Percentiles rank a stretch among this genome's conserved stretches.
Conservation (phyloP, 1,284 basidiomycete genomes). For the Volvariella volvacea region DNA sequence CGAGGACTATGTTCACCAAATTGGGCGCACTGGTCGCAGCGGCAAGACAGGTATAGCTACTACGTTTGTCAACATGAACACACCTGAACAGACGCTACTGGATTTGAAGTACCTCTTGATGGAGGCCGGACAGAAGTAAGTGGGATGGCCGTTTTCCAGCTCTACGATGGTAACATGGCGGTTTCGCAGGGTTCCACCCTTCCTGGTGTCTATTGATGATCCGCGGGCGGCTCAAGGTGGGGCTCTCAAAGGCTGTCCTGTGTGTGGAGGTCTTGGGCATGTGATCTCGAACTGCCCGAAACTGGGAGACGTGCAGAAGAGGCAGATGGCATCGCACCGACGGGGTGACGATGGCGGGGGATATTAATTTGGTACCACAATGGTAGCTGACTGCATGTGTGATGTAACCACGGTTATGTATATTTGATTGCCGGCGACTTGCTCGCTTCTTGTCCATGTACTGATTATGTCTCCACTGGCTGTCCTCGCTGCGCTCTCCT, state of each 20-base stretch:
- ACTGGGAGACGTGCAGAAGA: constrained; percentile 85
- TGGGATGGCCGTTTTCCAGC: constrained; percentile 3
- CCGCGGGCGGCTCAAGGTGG: constrained; percentile 78
- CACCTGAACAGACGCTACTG: constrained; percentile 89
- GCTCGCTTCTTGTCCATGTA: no score
- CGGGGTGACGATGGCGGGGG: constrained; percentile 54
- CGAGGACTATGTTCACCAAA: constrained; percentile 97
- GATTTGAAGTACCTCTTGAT: constrained; percentile 96
- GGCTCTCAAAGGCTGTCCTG: constrained; percentile 81
- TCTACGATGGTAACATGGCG: constrained; percentile 5
- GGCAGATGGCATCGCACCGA: constrained; percentile 83
- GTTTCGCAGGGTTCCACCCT: constrained; percentile 82
- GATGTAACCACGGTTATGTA: no score
- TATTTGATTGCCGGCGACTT: no score
- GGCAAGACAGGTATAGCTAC: constrained; percentile 99
- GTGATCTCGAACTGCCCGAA: constrained; percentile 94
- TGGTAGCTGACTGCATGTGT: no score
- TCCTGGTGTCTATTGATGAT: constrained; percentile 88
- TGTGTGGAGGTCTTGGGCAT: constrained; percentile 97
- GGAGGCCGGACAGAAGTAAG: constrained; percentile 92
- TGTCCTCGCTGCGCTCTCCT: constrained; percentile 19
- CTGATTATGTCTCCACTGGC: neutral
- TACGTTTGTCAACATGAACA: constrained; percentile 99
- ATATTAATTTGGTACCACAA: neutral
- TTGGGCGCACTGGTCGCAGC: constrained; percentile 94